Evolutionary conservation across 768 basidiomycete species (phyloP).

Genomic region (Kwoniella dejecticola): DNA sequence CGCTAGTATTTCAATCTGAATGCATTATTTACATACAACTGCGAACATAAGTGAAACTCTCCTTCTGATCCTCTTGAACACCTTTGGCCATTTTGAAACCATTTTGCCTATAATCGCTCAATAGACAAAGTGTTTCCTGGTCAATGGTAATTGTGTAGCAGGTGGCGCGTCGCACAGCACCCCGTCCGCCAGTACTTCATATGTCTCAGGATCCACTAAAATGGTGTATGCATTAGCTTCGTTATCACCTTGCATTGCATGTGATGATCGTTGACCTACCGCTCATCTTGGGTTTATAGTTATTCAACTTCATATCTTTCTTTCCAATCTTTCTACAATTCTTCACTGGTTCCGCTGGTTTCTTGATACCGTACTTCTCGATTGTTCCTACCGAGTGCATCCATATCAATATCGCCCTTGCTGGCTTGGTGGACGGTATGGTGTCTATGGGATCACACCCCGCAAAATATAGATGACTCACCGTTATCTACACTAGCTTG

Average conservation of each 20-base stretch:
- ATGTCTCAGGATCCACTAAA: slow-evolving; percentile 84
- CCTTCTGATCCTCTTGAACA: too few species aligned
- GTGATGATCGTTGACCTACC: slow-evolving; percentile 38
- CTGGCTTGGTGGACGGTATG: neutral
- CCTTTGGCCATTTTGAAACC: too few species aligned
- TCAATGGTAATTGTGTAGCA: slow-evolving; percentile 69
- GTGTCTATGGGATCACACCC: too few species aligned
- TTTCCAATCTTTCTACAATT: slow-evolving; percentile 76
- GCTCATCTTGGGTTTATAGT: slow-evolving; percentile 72
- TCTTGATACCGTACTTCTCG: slow-evolving; percentile 68
- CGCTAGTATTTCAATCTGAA: too few species aligned
- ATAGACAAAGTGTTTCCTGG: slow-evolving; percentile 73
- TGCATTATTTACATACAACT: too few species aligned
- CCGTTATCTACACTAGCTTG: slow-evolving; percentile 64
- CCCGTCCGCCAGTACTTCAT: slow-evolving; percentile 81
- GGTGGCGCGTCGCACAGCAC: slow-evolving; percentile 73
- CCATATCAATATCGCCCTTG: neutral
- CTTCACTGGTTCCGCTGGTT: slow-evolving; percentile 72
- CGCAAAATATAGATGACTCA: too few species aligned
- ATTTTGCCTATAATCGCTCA: too few species aligned
- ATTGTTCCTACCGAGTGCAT: slow-evolving; percentile 61
- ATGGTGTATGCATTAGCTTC: neutral
- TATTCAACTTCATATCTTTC: slow-evolving; percentile 93
- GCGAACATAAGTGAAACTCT: too few species aligned
- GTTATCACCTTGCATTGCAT: neutral